phyloP scores from a whole-genome alignment of 2,329 filamentous ascomycete species.

The Ophiostoma populinum region DNA sequence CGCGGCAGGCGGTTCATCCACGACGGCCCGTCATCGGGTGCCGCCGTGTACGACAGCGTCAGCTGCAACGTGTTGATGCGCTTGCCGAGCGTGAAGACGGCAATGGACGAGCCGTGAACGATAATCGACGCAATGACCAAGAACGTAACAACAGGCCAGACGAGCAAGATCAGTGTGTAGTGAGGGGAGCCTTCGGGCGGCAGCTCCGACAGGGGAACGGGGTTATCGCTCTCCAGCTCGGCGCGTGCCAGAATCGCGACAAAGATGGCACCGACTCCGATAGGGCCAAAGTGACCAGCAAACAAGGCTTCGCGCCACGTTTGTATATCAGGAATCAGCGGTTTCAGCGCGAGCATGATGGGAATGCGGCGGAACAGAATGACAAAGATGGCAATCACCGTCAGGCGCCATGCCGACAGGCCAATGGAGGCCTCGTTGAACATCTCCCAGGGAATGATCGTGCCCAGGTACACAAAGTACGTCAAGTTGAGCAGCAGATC shows the following conservation, averaged over 20 bases:
- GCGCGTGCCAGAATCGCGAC: constrained; percentile 82
- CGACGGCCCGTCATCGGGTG: constrained; percentile 68
- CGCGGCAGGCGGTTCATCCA: constrained; percentile 91
- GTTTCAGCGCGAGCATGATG: constrained; percentile 81
- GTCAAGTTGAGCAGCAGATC: constrained; percentile 91
- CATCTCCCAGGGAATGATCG: constrained; percentile 90
- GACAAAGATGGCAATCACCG: constrained; percentile 87
- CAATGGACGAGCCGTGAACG: constrained; percentile 93
- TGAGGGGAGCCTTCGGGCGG: constrained; percentile 37
- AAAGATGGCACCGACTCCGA: constrained; percentile 93
- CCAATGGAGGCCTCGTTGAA: constrained; percentile 65
- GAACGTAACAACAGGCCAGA: constrained; percentile 94
- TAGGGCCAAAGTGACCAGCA: constrained; percentile 92
- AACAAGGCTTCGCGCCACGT: constrained; percentile 96
- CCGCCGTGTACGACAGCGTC: constrained; percentile 90
- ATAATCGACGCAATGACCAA: constrained; percentile 87
- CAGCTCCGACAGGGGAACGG: constrained; percentile 52
- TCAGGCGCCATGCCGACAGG: constrained; percentile 69
- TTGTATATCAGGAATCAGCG: constrained; percentile 88
- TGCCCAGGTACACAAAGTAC: constrained; percentile 95
- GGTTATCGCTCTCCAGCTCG: constrained; percentile 63
- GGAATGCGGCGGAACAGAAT: constrained; percentile 92
- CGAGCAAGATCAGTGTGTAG: constrained; percentile 60
- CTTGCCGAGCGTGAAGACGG: constrained; percentile 93
- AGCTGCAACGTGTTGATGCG: constrained; percentile 92